Evolutionary conservation across 306 rosid species (phyloP).

Genomic region (Rubus idaeus): DNA sequence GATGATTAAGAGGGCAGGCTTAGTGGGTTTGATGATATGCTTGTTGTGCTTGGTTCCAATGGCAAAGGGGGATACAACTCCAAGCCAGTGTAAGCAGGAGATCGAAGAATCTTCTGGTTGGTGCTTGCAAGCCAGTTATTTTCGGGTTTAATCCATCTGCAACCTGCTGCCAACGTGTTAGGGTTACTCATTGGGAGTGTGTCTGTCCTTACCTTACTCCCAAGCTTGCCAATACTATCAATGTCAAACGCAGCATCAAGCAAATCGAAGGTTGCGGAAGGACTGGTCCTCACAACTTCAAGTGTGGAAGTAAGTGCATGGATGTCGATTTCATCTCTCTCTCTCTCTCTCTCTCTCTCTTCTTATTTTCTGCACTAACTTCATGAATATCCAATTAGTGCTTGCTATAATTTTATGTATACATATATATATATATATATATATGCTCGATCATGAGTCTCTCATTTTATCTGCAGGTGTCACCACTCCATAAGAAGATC

Average conservation of each 20-base stretch:
- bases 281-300: slow-evolving; percentile 28
- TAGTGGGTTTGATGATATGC: slow-evolving; percentile 2
- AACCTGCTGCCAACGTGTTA: slow-evolving; percentile 25
- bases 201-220: slow-evolving; percentile 21
- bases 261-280: slow-evolving; percentile 31
- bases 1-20: background rate
- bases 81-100: slow-evolving; percentile 26
- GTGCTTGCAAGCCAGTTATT: slow-evolving; percentile 18
- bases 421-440: background rate
- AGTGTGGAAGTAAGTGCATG: slow-evolving; percentile 25
- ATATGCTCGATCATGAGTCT: background rate
- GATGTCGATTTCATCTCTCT: background rate
- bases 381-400: background rate
- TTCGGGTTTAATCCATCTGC: slow-evolving; percentile 21
- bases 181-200: slow-evolving; percentile 23
- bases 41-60: background rate
- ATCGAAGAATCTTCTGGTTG: background rate
- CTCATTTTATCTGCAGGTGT: background rate
- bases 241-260: slow-evolving; percentile 20
- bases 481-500: slow-evolving; percentile 2
- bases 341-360: background rate
- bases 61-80: slow-evolving; percentile 7
- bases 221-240: slow-evolving; percentile 10
- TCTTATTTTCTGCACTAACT: background rate
- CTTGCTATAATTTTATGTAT: background rate